Conservation (phyloP, 768 basidiomycete genomes). For the Boletus bicolor region DNA sequence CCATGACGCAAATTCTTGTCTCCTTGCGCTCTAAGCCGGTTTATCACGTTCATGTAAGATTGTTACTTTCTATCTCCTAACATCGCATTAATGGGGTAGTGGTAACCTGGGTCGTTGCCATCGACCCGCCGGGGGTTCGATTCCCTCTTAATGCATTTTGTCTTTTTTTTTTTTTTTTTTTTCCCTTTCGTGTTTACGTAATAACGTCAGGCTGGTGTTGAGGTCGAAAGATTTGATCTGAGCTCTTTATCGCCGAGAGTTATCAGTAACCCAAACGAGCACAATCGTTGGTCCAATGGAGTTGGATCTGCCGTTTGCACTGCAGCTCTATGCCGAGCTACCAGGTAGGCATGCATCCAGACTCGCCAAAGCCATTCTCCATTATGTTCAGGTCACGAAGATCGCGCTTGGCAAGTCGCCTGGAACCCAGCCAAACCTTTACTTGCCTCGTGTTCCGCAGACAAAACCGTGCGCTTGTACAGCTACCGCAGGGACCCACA, state of each 20-base stretch:
- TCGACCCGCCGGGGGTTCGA: conserved; percentile 88
- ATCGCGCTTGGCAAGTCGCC: conserved; percentile 82
- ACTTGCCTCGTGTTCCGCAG: conserved; percentile 91
- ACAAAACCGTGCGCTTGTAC: conserved; percentile 88
- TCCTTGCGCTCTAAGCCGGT: too few relatives aligned
- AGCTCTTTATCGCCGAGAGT: too few relatives aligned
- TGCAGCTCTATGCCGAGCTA: conserved; percentile 23
- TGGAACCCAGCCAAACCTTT: conserved; percentile 85
- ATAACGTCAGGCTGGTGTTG: too few relatives aligned
- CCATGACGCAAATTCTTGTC: too few relatives aligned
- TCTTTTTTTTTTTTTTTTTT: too few relatives aligned
- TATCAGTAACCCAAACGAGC: background rate
- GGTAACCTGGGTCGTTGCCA: conserved; percentile 68
- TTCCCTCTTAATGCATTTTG: conserved; percentile 42
- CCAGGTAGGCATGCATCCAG: conserved; percentile 14
- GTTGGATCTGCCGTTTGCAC: conserved; percentile 15
- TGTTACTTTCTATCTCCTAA: background rate
- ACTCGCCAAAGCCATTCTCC: too few relatives aligned
- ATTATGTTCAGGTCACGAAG: conserved; percentile 58
- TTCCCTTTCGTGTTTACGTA: too few relatives aligned
- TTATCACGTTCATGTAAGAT: background rate
- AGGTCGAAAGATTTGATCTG: too few relatives aligned
- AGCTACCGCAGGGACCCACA: conserved; percentile 44
- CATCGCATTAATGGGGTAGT: conserved; percentile 58
- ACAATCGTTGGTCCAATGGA: conserved; percentile 10